Evolutionary conservation across 2,329 filamentous ascomycete genomes (phyloP), one percentile per base, ranked within the genome.

Genomic region (Penicillium sp.): DNA sequence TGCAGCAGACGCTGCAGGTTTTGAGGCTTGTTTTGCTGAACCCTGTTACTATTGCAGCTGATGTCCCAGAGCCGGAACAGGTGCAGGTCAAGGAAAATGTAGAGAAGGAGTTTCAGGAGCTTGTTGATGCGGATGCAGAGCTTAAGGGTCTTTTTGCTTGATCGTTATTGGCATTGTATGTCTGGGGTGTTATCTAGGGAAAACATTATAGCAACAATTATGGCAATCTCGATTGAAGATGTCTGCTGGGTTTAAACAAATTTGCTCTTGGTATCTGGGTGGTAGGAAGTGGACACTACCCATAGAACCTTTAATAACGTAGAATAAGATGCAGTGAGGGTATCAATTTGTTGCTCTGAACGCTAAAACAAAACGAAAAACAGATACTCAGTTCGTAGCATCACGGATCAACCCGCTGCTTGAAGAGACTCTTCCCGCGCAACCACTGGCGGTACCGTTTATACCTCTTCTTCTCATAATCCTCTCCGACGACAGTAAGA

Each of bases 381-480:
- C 12, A 23, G 37, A 47, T 9, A 21, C 15, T 27, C 25, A 34
- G 15, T 15, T 39, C 21, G 8, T 21, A 18, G 13, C 29, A 56
- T 68, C 60, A 76, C 15, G 67, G 41, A 67, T 81, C 79, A 60
- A 81, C 79, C 44, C 87, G 85, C 79, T 97, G 92, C 75, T 97
- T 97, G 73, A 97, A 97, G 66, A 97, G 82, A 66, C 91, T 96
- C 78, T 97, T 97, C 18, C 93, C 93, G 59, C 86, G 83, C 68
- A 99, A 79, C 93, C 94, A 99, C 75, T 97, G 95, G 66, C 87
- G 80, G 75, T 99, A 99, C 10, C 92, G 90, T 76, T 96, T 97
- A 74, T 99, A 99, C 64, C 94, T 81, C 81, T 97, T 97, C 82
- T 96, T 97, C 39, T 83, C 82, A 44, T 86, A 82, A 72, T 97